Percentiles rank a stretch among this genome's conserved stretches.
Evolutionary conservation across 2,329 filamentous ascomycete genomes (phyloP).

Genomic region (Sporothrix mexicana): DNA sequence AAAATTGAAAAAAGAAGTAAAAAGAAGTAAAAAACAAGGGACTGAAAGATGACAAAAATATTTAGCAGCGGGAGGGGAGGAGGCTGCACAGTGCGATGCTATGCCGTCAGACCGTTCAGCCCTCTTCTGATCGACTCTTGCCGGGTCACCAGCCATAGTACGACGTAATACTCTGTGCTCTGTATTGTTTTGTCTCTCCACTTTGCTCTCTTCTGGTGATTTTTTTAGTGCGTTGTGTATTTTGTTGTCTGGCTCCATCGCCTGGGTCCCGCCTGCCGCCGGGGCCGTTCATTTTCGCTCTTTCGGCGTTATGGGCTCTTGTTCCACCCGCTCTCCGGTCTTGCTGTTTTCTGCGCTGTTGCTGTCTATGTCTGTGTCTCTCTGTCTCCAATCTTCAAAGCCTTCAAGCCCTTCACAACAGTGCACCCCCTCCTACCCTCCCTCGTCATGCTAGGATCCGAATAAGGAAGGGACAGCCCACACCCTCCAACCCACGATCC

Average conservation of each 20-base stretch:
- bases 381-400: no score
- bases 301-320: conserved; percentile 9
- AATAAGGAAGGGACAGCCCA: conserved; percentile 16
- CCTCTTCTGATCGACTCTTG: conserved; percentile 3
- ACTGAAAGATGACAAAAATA: background rate
- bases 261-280: conserved; percentile 18
- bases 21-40: background rate
- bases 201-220: background rate
- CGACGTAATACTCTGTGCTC: no score
- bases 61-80: no score
- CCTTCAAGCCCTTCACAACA: background rate
- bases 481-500: background rate
- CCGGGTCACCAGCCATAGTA: conserved; percentile 10
- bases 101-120: background rate
- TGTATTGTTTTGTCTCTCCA: background rate
- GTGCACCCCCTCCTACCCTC: background rate
- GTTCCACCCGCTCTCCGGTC: background rate
- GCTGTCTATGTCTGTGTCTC: no score
- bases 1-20: background rate
- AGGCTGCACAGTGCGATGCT: conserved; percentile 17
- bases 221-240: background rate
- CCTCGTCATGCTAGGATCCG: background rate
- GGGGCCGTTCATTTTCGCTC: conserved; percentile 14
- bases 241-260: conserved; percentile 6
- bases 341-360: background rate